phyloP scores from a whole-genome alignment of 768 basidiomycete species.

The Pulveroboletus sp. region DNA sequence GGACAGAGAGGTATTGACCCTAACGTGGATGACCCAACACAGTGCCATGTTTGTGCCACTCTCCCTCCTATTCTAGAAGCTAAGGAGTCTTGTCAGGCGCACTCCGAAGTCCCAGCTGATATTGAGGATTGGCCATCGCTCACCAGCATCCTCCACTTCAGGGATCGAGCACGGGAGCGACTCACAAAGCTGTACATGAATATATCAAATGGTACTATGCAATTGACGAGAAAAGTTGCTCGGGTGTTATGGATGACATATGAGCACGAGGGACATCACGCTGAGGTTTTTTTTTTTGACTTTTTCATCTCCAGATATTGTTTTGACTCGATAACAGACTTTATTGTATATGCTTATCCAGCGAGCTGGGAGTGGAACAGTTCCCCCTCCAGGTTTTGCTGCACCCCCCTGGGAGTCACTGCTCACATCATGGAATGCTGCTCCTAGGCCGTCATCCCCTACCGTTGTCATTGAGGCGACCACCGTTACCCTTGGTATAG shows the following conservation, averaged over 20 bases:
- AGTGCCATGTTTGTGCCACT: constrained; percentile 65
- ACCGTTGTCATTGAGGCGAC: constrained; percentile 58
- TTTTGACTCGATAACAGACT: constrained; percentile 42
- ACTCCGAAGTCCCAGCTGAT: constrained; percentile 78
- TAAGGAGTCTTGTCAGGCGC: constrained; percentile 48
- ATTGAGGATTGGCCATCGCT: constrained; percentile 87
- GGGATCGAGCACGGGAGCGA: constrained; percentile 70
- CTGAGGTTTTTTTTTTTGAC: constrained; percentile 46
- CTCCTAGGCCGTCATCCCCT: constrained; percentile 37
- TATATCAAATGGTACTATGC: constrained; percentile 46
- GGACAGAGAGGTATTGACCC: constrained; percentile 91
- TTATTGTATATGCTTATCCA: constrained; percentile 93
- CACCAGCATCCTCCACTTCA: constrained; percentile 66
- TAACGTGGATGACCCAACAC: constrained; percentile 81
- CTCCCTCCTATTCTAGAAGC: background rate
- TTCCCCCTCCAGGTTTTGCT: constrained; percentile 72
- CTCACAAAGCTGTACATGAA: constrained; percentile 70
- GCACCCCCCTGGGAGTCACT: constrained; percentile 66
- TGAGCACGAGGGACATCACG: constrained; percentile 88
- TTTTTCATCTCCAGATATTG: background rate
- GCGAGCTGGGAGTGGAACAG: constrained; percentile 68
- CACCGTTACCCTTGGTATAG: constrained; percentile 66
- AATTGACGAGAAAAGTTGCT: constrained; percentile 59
- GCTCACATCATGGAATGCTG: constrained; percentile 41
- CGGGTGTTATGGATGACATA: constrained; percentile 86